Percentiles rank a stretch among this genome's conserved stretches.
Conservation (phyloP, 768 basidiomycete species). For the Pulveroboletus sp. region DNA sequence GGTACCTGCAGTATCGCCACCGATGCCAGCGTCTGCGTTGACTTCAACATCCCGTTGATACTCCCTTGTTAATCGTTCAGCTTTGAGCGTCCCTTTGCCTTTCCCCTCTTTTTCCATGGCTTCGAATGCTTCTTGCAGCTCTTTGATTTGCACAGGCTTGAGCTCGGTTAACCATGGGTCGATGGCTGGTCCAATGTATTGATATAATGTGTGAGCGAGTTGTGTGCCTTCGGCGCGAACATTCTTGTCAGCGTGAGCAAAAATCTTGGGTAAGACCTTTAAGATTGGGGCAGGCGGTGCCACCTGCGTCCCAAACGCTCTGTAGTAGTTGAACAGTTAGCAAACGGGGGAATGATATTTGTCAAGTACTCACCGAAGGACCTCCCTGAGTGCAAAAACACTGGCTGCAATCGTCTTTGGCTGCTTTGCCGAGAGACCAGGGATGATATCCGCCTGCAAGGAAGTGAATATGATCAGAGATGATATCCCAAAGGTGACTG, state of each 20-base stretch:
- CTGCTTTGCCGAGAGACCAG: conserved; percentile 86
- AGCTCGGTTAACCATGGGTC: conserved; percentile 83
- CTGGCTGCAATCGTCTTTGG: conserved; percentile 88
- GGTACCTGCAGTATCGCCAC: conserved; percentile 36
- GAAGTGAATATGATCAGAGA: conserved; percentile 25
- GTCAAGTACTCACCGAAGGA: conserved; percentile 59
- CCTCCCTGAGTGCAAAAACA: conserved; percentile 74
- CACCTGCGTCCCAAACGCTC: conserved; percentile 75
- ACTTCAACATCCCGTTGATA: conserved; percentile 68
- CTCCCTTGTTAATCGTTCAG: conserved; percentile 70
- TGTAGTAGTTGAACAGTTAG: conserved; percentile 28
- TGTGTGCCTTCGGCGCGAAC: conserved; percentile 88
- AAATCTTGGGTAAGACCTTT: conserved; percentile 87
- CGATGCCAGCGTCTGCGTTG: conserved; percentile 35
- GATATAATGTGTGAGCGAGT: conserved; percentile 74
- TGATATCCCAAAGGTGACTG: conserved; percentile 24
- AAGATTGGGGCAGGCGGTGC: conserved; percentile 75
- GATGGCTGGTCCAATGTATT: conserved; percentile 79
- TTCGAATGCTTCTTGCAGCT: conserved; percentile 88
- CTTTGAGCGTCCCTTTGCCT: conserved; percentile 77
- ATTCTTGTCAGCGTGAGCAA: conserved; percentile 90
- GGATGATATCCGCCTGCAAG: conserved; percentile 67
- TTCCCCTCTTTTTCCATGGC: conserved; percentile 77
- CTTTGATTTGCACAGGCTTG: conserved; percentile 96
- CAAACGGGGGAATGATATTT: background rate